A percentile compares a stretch with the other conserved stretches of the same genome.
phyloP scores from a whole-genome alignment of 2,329 filamentous ascomycete genomes.

The Penicillium sp. region DNA sequence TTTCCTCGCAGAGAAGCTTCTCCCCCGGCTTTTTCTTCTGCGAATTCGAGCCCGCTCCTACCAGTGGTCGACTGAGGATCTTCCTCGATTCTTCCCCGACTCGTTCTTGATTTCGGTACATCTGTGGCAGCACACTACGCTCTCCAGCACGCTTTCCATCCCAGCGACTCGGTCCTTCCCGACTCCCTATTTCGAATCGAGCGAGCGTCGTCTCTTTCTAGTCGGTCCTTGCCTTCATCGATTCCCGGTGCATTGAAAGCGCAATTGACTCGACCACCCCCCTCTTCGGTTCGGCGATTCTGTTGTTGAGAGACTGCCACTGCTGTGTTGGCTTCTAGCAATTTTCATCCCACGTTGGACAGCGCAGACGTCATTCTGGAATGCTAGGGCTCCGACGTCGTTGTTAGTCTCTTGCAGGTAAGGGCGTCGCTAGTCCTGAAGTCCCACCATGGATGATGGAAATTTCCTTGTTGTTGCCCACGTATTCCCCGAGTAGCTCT shows the following conservation, averaged over 20 bases:
- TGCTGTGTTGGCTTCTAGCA: slow-evolving; percentile 19
- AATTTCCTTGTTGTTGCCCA: background rate
- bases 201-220: background rate
- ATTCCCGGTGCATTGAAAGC: slow-evolving; percentile 10
- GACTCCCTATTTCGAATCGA: background rate
- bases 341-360: slow-evolving; percentile 26
- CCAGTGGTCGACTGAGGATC: slow-evolving; percentile 9
- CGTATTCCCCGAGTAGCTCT: background rate
- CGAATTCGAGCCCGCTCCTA: slow-evolving; percentile 10
- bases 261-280: slow-evolving; percentile 15
- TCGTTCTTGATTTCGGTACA: slow-evolving; percentile 8
- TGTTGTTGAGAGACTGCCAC: slow-evolving; percentile 9
- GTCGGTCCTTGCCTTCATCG: slow-evolving; percentile 12
- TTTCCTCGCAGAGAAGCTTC: slow-evolving; percentile 15
- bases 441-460: background rate
- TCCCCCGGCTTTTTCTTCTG: slow-evolving; percentile 9
- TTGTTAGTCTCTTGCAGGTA: slow-evolving; percentile 27
- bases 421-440: slow-evolving; percentile 10
- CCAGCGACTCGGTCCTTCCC: slow-evolving; percentile 24
- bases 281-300: slow-evolving; percentile 9
- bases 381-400: slow-evolving; percentile 21
- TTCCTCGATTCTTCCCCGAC: slow-evolving; percentile 7
- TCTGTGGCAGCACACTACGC: slow-evolving; percentile 9
- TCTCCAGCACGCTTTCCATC: slow-evolving; percentile 7
- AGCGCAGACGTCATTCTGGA: slow-evolving; percentile 27